Percentiles rank a stretch among this genome's conserved stretches.
phyloP scores from a whole-genome alignment of 2,329 filamentous ascomycete genomes.

The Fusarium clavum region DNA sequence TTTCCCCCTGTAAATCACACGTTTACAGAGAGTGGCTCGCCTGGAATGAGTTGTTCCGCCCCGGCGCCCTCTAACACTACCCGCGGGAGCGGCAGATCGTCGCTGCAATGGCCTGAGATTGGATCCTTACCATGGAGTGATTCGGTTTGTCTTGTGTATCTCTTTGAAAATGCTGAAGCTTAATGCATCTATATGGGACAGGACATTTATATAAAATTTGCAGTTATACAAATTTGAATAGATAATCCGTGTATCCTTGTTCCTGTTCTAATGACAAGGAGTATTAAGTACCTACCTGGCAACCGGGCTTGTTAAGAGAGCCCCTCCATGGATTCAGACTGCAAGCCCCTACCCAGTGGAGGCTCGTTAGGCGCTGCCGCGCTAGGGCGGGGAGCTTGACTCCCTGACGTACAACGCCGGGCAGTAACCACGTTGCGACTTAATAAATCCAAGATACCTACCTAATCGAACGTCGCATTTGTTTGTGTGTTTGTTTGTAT shows the following conservation, averaged over 20 bases:
- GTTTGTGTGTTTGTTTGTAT: neutral
- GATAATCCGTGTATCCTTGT: neutral
- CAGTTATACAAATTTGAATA: neutral
- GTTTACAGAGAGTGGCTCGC: neutral
- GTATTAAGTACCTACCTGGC: neutral
- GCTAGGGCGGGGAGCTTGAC: constrained; percentile 45
- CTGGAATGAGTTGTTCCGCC: constrained; percentile 28
- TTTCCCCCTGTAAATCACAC: neutral
- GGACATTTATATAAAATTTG: neutral
- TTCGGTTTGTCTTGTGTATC: neutral
- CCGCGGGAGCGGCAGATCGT: neutral
- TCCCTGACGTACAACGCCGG: constrained; percentile 31
- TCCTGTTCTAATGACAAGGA: neutral
- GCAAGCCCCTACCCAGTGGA: neutral
- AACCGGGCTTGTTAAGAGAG: neutral
- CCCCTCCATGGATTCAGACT: constrained; percentile 12
- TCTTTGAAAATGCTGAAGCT: neutral
- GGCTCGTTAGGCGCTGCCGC: constrained; percentile 40
- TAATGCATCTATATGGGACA: neutral
- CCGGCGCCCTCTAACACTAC: neutral
- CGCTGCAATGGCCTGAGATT: neutral
- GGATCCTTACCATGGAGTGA: neutral
- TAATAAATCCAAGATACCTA: constrained; percentile 20
- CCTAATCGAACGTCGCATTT: constrained; percentile 4
- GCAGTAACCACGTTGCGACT: constrained; percentile 45